Base-by-base conservation (phyloP, 2,329 filamentous ascomycete species). In the Chrysoporthe cubensis region DNA sequence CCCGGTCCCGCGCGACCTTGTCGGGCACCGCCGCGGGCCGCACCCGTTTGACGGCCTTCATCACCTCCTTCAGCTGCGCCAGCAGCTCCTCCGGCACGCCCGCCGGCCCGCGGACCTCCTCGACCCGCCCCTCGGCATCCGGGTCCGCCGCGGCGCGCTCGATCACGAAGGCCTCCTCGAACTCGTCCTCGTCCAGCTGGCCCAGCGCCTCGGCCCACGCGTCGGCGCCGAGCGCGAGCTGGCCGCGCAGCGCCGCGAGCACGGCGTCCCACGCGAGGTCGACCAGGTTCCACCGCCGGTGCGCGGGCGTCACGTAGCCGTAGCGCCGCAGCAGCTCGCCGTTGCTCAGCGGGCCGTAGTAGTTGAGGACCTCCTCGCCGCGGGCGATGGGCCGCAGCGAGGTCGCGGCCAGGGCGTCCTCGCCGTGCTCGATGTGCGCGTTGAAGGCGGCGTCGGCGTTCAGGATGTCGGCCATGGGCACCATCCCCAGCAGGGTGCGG, bases 401-500 rank as follows among this genome's bases (percentile, higher is more conserved):
- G 34, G 89, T 91, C 77, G 96, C 95, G 2, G 89, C 88, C 9
- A 97, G 82, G 13, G 78, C 78, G 14, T 83, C 78, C 44, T 85
- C 82, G 50, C 79, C 82, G 66, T 87, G 85, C 72, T 86, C 85
- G 59, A 87, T 83, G 66, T 87, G 83, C 3, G 83, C 80, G 72
- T 97, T 97, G 78, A 96, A 96, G 71, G 93, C 89, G 4, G 91
- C 93, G 76, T 97, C 92, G 0, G 94, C 93, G 74, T 97, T 97
- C 43, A 97, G 84, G 75, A 97, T 90, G 76, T 97, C 94, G 1
- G 94, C 94, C 82, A 97, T 87, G 1, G 94, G 93, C 0, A 97
- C 91, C 92, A 97, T 96, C 64, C 91, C 94, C 79, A 97, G 92
- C 76, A 85, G 80, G 0, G 82, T 80, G 71, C 83, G 82, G 9